A percentile compares a stretch with the other conserved stretches of the same genome.
Evolutionary conservation across 345 rosid genomes (phyloP).

Genomic region (Stellera chamaejasme): DNA sequence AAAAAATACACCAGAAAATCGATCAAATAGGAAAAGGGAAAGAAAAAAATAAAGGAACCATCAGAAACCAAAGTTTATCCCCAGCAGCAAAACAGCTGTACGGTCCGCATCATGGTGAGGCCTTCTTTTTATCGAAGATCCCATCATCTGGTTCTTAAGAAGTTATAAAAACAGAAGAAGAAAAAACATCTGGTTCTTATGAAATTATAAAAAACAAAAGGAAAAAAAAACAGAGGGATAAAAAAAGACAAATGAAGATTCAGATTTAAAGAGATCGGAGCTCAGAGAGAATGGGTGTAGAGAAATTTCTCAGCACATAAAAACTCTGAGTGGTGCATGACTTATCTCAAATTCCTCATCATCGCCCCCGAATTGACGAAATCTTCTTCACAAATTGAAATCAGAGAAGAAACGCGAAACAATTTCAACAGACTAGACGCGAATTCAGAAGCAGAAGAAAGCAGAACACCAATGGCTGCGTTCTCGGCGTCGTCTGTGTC

Average conservation of each 20-base stretch:
- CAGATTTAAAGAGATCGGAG: neutral
- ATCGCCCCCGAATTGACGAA: slow-evolving; percentile 15
- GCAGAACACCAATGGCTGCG: too few relatives aligned
- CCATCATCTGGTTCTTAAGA: slow-evolving; percentile 31
- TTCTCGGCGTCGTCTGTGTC: too few relatives aligned
- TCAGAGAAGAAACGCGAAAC: too few relatives aligned
- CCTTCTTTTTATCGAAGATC: slow-evolving; percentile 14
- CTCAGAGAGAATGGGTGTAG: slow-evolving; percentile 48
- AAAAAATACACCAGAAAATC: too few relatives aligned
- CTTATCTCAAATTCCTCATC: slow-evolving; percentile 36
- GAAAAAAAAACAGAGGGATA: neutral
- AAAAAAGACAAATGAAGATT: neutral
- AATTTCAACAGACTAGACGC: too few relatives aligned
- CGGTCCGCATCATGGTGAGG: slow-evolving; percentile 65
- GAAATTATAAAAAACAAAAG: neutral
- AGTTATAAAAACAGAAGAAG: neutral
- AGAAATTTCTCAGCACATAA: slow-evolving; percentile 42
- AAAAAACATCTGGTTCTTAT: too few relatives aligned
- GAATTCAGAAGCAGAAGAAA: too few relatives aligned
- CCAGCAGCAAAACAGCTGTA: slow-evolving; percentile 32
- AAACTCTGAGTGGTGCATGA: slow-evolving; percentile 55
- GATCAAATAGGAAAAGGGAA: too few relatives aligned
- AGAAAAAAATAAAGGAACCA: slow-evolving; percentile 21
- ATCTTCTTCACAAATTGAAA: too few relatives aligned
- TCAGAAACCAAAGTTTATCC: slow-evolving; percentile 48